These are phyloP conservation scores for Phalaenopsis hybrid DNA, from an alignment of 116 monocot genomes.

Conservation along the genomic window DNA sequence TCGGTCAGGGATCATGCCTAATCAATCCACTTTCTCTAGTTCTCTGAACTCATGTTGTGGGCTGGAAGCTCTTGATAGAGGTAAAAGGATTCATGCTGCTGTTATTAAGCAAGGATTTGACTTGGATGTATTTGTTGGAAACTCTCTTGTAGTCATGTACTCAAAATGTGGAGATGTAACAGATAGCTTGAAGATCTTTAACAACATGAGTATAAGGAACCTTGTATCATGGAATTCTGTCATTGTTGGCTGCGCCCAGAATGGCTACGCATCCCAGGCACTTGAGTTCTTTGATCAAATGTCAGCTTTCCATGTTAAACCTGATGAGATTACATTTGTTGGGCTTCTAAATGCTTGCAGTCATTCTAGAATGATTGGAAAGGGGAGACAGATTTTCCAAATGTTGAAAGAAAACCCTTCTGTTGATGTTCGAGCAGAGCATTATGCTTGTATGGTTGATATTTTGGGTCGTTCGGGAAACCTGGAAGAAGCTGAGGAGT, in stretches of 20 bases:
- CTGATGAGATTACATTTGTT: conserved; percentile 75
- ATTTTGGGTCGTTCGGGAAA: conserved; percentile 54
- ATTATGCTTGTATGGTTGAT: conserved; percentile 76
- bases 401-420: conserved; percentile 30
- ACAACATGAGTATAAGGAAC: conserved; percentile 40
- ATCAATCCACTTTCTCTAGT: conserved; percentile 65
- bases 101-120: conserved; percentile 46
- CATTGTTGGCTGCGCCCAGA: conserved; percentile 63
- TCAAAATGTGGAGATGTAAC: conserved; percentile 67
- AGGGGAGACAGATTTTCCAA: conserved; percentile 50
- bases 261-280: conserved; percentile 43
- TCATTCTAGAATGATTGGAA: conserved; percentile 65
- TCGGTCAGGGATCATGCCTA: conserved; percentile 37
- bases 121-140: conserved; percentile 55
- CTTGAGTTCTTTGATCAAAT: conserved; percentile 48
- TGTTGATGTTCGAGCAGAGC: conserved; percentile 41
- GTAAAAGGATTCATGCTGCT: conserved; percentile 45
- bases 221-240: conserved; percentile 80
- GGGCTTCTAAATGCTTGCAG: conserved; percentile 74
- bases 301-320: conserved; percentile 22
- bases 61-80: conserved; percentile 53
- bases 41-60: conserved; percentile 57
- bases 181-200: conserved; percentile 39
- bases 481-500: conserved; percentile 63
- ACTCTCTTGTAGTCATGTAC: conserved; percentile 67